Base-by-base conservation (phyloP, 2,329 filamentous ascomycete species). In the Colletotrichum spinosum region DNA sequence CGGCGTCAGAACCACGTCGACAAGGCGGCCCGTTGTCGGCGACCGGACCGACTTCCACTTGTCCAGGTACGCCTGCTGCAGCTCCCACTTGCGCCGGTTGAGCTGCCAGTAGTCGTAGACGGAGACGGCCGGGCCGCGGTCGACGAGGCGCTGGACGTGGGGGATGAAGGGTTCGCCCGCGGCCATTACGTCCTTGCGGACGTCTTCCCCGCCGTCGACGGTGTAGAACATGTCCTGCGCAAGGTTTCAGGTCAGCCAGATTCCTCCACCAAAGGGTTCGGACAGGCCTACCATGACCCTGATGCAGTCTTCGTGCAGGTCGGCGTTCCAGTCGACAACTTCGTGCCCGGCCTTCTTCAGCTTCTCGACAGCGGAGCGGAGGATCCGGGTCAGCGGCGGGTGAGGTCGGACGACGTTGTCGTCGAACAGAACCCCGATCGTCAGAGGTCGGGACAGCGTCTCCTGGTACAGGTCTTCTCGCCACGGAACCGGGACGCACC, bases 101-200 rank as follows among this genome's bases (percentile, higher is more conserved):
- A 91, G 79, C 69, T 90, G 87, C 89, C 88, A 91, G 74, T 91
- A 91, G 5, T 88, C 80, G 62, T 86, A 90, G 0, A 90, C 86
- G 0, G 86, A 88, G 12, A 90, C 86, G 1, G 86, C 72, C 10
- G 80, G 69, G 2, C 80, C 84, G 0, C 80, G 78, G 55, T 85
- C 84, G 12, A 90, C 73, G 6, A 91, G 78, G 0, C 77, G 80
- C 70, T 89, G 79, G 0, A 91, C 87, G 59, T 88, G 85, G 0
- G 85, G 83, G 4, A 90, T 82, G 45, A 82, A 83, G 0, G 88
- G 88, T 60, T 91, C 88, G 1, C 88, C 87, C 1, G 82, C 86
- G 2, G 75, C 79, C 5, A 74, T 71, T 0, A 91, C 75, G 37
- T 86, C 86, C 3, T 79, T 78, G 6, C 83, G 80, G 39, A 91